Evolutionary conservation across 371 early-diverging fungal species (phyloP), one percentile per base, ranked within the genome.

Genomic region (Rhizopus sp.): DNA sequence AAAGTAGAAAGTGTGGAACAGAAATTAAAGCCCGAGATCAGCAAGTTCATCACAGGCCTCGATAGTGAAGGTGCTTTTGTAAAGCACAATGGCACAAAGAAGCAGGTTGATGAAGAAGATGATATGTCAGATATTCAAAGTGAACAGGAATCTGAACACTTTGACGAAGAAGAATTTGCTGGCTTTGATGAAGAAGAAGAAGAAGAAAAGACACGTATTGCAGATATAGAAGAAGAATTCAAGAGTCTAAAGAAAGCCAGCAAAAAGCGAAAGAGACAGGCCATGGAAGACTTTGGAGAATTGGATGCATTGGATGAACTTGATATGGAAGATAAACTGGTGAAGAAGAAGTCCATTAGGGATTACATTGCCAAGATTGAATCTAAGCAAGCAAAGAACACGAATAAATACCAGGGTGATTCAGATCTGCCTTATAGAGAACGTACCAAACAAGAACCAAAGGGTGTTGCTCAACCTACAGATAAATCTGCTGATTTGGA

Each of bases 321-420:
- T 9, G 94, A 94, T 63, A 68, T 87, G 62, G 87, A 88, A 60
- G 95, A 94, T 61, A 93, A 94, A 77, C 60, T 77, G 17, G 77
- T 77, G 57, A 84, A 80, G 59, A 88, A 85, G 75, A 77, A 77
- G 55, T 84, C 84, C 12, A 77, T 91, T 41, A 73, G 90, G 66
- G 87, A 88, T 69, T 86, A 90, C 69, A 85, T 87, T 49, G 75
- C 86, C 32, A 79, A 87, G 60, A 77, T 90, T 58, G 89, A 89
- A 64, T 82, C 88, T 69, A 75, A 69, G 66, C 63, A 69, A 64
- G 60, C 68, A 30, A 81, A 82, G 59, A 50, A 63, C 50, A 47
- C 70, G 50, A 66, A 75, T 55, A 80, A 75, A 45, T 77, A 83
- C 45, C 81, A 84, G 32, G 92, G 91, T 65, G 91, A 92, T 70